Percentiles rank a stretch among this genome's conserved stretches.
These are phyloP conservation scores for Termitomyces sp. DNA, from an alignment of 768 basidiomycete genomes.

Conservation along the genomic window DNA sequence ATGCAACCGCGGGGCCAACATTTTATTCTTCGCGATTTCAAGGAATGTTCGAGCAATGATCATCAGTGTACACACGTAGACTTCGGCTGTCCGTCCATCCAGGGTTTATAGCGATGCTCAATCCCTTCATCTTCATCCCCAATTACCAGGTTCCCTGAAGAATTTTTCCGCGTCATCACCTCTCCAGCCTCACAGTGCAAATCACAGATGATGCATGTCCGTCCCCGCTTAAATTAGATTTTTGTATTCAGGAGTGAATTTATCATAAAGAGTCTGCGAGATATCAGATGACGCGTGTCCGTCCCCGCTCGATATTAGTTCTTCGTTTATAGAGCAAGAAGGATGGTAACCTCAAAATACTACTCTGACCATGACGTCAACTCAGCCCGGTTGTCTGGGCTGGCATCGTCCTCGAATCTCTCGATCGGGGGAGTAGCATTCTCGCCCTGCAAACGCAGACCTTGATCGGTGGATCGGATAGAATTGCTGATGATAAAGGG, in stretches of 20 bases:
- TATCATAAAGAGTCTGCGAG: neutral
- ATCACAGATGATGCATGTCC: neutral
- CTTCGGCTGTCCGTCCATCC: too few species aligned
- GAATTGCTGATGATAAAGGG: neutral
- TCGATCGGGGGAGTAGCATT: neutral
- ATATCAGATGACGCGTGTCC: too few species aligned
- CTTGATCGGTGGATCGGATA: neutral
- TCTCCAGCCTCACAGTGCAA: neutral
- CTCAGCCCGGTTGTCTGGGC: neutral
- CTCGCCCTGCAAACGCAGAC: neutral
- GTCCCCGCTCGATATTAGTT: neutral
- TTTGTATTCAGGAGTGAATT: neutral
- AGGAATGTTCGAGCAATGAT: too few species aligned
- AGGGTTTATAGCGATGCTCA: neutral
- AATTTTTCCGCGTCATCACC: neutral
- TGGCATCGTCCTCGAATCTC: neutral
- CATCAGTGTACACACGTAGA: too few species aligned
- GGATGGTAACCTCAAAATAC: neutral
- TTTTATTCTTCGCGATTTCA: too few species aligned
- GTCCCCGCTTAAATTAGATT: neutral
- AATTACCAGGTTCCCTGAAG: neutral
- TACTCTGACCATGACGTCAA: neutral
- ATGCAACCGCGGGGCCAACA: too few species aligned
- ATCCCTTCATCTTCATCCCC: neutral
- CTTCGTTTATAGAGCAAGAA: neutral